Evolutionary conservation across 805 yeast genomes (phyloP).

Genomic region (Pichia heedii): DNA sequence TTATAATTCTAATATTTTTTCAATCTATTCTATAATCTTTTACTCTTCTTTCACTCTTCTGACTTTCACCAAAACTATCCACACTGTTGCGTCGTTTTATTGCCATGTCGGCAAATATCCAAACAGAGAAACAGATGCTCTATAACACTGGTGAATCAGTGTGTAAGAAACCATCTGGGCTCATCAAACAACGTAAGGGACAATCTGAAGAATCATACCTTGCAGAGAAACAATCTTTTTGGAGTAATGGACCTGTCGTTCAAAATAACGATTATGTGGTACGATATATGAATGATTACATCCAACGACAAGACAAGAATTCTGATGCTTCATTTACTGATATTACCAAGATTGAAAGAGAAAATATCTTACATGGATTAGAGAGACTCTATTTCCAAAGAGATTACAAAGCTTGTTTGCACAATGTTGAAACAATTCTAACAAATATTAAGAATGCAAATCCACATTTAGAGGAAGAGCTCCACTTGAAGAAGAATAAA

Average conservation of each 20-base stretch:
- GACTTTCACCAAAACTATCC: neutral
- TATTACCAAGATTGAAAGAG: conserved; percentile 45
- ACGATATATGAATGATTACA: conserved; percentile 17
- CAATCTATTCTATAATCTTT: too few relatives aligned
- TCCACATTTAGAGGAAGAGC: conserved; percentile 17
- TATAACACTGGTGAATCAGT: conserved; percentile 33
- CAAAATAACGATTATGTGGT: conserved; percentile 3
- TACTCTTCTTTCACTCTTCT: too few relatives aligned
- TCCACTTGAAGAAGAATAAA: conserved; percentile 28
- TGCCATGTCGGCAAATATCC: conserved; percentile 5
- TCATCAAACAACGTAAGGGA: conserved; percentile 48
- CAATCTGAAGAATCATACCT: conserved; percentile 60
- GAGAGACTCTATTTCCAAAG: conserved; percentile 54
- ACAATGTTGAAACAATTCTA: conserved; percentile 25
- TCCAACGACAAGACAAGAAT: conserved; percentile 1
- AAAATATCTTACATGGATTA: conserved; percentile 45
- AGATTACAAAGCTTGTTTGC: conserved; percentile 42
- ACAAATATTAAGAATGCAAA: conserved; percentile 22
- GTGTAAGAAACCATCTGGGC: conserved; percentile 39
- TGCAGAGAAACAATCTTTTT: conserved; percentile 43
- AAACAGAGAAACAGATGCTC: conserved; percentile 8
- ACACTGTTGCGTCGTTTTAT: neutral
- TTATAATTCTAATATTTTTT: too few relatives aligned
- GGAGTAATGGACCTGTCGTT: conserved; percentile 44
- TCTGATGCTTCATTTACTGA: conserved; percentile 14